Evolutionary conservation across 1,284 basidiomycete genomes (phyloP).

Genomic region (Cryptococcus amylolentus): DNA sequence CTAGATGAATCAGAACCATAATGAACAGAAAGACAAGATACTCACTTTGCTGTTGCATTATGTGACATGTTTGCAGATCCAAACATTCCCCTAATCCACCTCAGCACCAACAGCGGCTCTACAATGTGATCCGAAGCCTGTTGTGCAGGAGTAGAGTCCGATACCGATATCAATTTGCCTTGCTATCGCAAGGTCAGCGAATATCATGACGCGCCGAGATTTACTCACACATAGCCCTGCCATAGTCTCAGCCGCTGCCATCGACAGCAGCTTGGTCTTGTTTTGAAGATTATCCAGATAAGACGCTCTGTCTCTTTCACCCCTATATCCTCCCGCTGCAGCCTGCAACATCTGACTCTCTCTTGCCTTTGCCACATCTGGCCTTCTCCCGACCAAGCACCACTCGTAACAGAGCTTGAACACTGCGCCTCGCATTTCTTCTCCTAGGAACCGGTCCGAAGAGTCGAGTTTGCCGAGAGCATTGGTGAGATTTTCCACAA

Average conservation of each 20-base stretch:
- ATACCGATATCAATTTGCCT: slow-evolving; percentile 39
- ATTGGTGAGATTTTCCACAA: slow-evolving; percentile 80
- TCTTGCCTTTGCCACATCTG: slow-evolving; percentile 69
- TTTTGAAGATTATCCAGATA: slow-evolving; percentile 59
- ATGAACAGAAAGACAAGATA: background rate
- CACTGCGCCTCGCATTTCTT: slow-evolving; percentile 71
- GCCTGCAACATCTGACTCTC: slow-evolving; percentile 70
- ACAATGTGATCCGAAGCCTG: slow-evolving; percentile 42
- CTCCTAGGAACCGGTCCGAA: slow-evolving; percentile 71
- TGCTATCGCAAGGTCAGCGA: slow-evolving; percentile 20
- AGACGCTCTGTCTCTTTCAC: slow-evolving; percentile 59
- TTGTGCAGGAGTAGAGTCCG: slow-evolving; percentile 36
- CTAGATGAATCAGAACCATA: slow-evolving; percentile 48
- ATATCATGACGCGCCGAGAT: background rate
- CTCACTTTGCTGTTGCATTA: slow-evolving; percentile 48
- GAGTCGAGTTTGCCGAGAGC: slow-evolving; percentile 66
- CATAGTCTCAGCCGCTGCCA: slow-evolving; percentile 75
- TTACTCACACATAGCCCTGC: slow-evolving; percentile 74
- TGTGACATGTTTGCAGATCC: slow-evolving; percentile 41
- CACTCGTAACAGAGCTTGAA: slow-evolving; percentile 89
- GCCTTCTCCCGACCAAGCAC: slow-evolving; percentile 79
- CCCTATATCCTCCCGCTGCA: slow-evolving; percentile 55
- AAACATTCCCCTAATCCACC: slow-evolving; percentile 53
- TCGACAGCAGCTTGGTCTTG: slow-evolving; percentile 68
- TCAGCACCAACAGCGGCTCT: slow-evolving; percentile 49